These are phyloP conservation scores for Calophaca sinica DNA, from an alignment of 306 rosid genomes.

Conservation along the genomic window DNA sequence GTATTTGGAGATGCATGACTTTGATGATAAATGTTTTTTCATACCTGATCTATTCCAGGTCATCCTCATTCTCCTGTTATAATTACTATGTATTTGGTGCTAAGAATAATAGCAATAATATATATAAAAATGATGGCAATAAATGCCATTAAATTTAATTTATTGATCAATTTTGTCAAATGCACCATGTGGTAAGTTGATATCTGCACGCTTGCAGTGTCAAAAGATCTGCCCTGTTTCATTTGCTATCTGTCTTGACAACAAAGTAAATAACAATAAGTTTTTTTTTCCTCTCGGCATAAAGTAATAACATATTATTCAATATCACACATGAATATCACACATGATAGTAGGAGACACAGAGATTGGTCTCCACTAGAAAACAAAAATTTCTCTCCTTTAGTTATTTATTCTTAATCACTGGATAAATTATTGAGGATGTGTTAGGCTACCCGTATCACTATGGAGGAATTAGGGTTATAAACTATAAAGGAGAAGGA, in stretches of 20 bases:
- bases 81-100: slow-evolving; percentile 39
- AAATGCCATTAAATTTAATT: background rate
- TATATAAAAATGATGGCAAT: background rate
- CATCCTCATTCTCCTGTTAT: slow-evolving; percentile 25
- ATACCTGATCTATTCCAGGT: slow-evolving; percentile 41
- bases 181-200: background rate
- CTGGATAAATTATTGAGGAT: too few relatives aligned
- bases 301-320: too few relatives aligned
- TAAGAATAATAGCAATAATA: background rate
- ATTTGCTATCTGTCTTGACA: background rate
- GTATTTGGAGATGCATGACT: slow-evolving; percentile 43
- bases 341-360: too few relatives aligned
- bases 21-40: slow-evolving; percentile 49
- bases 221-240: slow-evolving; percentile 6
- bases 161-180: background rate
- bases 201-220: background rate
- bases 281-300: too few relatives aligned
- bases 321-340: too few relatives aligned
- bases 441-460: too few relatives aligned
- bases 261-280: background rate
- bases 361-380: too few relatives aligned
- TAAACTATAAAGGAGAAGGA: too few relatives aligned
- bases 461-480: too few relatives aligned
- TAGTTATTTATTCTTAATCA: too few relatives aligned
- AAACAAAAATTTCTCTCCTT: too few relatives aligned